Percentiles rank a stretch among this genome's conserved stretches.
Conservation (phyloP, 2,329 filamentous ascomycete species). For the Cladophialophora immunda region DNA sequence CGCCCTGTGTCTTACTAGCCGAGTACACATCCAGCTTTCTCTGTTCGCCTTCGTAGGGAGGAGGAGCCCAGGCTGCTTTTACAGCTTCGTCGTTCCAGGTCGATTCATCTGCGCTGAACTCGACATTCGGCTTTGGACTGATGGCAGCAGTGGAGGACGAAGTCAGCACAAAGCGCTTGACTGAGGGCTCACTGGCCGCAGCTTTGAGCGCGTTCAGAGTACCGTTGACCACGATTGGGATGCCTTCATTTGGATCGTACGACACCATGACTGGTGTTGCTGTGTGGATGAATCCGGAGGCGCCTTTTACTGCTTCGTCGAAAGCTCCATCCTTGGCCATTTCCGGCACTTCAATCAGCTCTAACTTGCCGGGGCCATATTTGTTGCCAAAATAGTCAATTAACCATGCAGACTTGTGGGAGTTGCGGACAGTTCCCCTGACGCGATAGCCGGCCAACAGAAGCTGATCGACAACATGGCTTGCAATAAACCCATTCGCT, state of each 20-base stretch:
- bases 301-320: slow-evolving; percentile 44
- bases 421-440: slow-evolving; percentile 54
- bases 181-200: slow-evolving; percentile 34
- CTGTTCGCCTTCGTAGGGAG: slow-evolving; percentile 46
- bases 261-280: slow-evolving; percentile 51
- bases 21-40: slow-evolving; percentile 46
- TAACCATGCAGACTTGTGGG: slow-evolving; percentile 50
- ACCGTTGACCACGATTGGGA: slow-evolving; percentile 58
- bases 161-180: slow-evolving; percentile 44
- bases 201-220: slow-evolving; percentile 47
- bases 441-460: slow-evolving; percentile 55
- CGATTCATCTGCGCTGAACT: slow-evolving; percentile 48
- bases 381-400: slow-evolving; percentile 43
- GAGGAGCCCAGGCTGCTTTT: slow-evolving; percentile 47
- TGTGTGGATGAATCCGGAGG: slow-evolving; percentile 50
- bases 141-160: slow-evolving; percentile 36
- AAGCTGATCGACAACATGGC: slow-evolving; percentile 53
- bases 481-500: slow-evolving; percentile 56
- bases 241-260: slow-evolving; percentile 52
- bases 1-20: slow-evolving; percentile 52
- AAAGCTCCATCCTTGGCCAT: slow-evolving; percentile 44
- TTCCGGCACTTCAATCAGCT: slow-evolving; percentile 48
- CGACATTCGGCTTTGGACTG: slow-evolving; percentile 45
- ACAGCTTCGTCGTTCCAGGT: slow-evolving; percentile 50
- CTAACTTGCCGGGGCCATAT: slow-evolving; percentile 48